phyloP scores from a whole-genome alignment of 2,329 filamentous ascomycete genomes.

The Dactylonectria estremocensis region DNA sequence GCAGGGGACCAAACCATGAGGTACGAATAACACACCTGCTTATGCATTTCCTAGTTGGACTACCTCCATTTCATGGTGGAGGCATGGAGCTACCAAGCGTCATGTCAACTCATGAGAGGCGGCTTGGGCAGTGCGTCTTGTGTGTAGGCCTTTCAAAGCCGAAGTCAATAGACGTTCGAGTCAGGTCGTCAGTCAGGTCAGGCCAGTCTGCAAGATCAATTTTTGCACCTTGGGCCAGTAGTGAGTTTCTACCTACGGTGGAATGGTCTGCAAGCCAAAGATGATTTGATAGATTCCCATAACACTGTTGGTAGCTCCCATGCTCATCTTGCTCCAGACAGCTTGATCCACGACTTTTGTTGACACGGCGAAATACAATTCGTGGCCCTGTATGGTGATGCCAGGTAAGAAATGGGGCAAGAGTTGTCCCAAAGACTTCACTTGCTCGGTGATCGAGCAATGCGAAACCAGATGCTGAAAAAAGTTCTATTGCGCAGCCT shows the following conservation, averaged over 20 bases:
- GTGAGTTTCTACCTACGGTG: neutral
- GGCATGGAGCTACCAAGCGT: too few species aligned
- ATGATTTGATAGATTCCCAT: neutral
- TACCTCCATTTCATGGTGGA: too few species aligned
- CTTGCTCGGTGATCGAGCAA: neutral
- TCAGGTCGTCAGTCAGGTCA: too few species aligned
- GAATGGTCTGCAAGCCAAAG: neutral
- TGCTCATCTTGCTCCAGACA: neutral
- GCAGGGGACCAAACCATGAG: too few species aligned
- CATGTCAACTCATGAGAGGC: too few species aligned
- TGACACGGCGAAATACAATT: neutral
- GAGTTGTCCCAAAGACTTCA: neutral
- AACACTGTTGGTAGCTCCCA: neutral
- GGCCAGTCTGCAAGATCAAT: neutral
- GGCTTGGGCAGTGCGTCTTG: too few species aligned
- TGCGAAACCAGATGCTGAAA: neutral
- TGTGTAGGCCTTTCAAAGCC: too few species aligned
- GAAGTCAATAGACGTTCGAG: too few species aligned
- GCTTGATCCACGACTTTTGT: neutral
- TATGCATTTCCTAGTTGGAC: too few species aligned
- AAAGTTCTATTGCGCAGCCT: conserved; percentile 39
- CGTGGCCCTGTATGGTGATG: neutral
- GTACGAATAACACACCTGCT: too few species aligned
- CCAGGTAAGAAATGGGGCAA: neutral
- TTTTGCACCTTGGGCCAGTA: neutral